Base-by-base conservation (phyloP, 2,329 filamentous ascomycete genomes). In the Penicillium sp. region DNA sequence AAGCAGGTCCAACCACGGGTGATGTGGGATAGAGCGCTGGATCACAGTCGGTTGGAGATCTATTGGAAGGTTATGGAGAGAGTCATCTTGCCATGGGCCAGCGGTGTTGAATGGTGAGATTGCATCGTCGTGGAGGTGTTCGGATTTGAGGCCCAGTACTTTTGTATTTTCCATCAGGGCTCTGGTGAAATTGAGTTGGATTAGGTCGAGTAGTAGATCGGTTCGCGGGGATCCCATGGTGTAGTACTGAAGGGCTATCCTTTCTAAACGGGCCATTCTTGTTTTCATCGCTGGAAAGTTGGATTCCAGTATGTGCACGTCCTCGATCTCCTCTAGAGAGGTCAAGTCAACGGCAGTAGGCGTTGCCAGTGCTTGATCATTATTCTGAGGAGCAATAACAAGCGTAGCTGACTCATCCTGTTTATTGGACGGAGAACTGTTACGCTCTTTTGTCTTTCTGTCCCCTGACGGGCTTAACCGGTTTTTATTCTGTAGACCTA, bases 1-100 rank as follows among this genome's bases (percentile, higher is more conserved):
- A 10, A 66, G 46, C 4, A 66, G 27, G 35, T 66, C 63, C n/a
- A 65, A 36, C 61, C 62, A 66, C 2, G 62, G 61, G 25, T 64
- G 59, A 42, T 67, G 62, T 3, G 46, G 45, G 3, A 60, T 50
- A 13, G 44, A 45, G 18, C 47, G 56, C 46, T 66, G 64, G 5
- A 63, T 46, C 2, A 14, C 1, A 5, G 62, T 67, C 0, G 62
- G 57, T 13, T 51, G 54, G 9, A 67, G 62, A 10, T n/a, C 48
- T 33, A 33, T 33, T 6, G 51, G 51, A 28, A 62, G 51, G 13
- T 10, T 33, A 35, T 16, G 7, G 3, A 30, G 28, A 30, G 28
- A 8, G 28, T 8, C 28, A 30, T 30, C 28, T 30, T 10, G 28
- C 28, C 28, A 30, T 11, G 28, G 28, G 10, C 28, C 28, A 30